These are phyloP conservation scores for Populus hybrid DNA, from an alignment of 441 rosid genomes.

Conservation along the genomic window DNA sequence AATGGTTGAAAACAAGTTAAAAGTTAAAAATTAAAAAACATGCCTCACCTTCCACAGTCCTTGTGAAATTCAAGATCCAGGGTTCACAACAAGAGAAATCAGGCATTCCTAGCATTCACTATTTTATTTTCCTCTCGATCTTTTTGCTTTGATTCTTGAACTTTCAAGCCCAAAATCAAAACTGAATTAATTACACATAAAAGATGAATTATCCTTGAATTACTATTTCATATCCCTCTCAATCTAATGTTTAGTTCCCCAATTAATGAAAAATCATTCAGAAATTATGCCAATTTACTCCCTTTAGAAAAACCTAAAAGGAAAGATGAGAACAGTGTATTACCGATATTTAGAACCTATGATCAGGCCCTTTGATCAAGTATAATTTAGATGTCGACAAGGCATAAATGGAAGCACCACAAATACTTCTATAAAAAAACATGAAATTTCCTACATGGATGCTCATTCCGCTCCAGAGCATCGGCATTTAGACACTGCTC, in stretches of 20 bases:
- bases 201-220: too few relatives aligned
- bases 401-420: not conserved
- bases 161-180: not conserved
- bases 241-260: not conserved
- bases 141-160: not conserved
- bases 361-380: not conserved
- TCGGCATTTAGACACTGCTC: not conserved
- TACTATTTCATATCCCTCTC: too few relatives aligned
- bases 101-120: not conserved
- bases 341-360: not conserved
- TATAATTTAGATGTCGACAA: not conserved
- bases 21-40: not conserved
- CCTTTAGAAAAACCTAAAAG: not conserved
- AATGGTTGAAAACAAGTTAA: conserved; percentile 3
- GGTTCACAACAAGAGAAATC: not conserved
- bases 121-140: not conserved
- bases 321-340: not conserved
- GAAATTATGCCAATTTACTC: not conserved
- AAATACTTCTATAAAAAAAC: not conserved
- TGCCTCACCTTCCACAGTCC: not conserved
- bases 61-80: not conserved
- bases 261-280: conserved; percentile 1
- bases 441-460: not conserved
- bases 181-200: too few relatives aligned
- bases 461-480: not conserved